Evolutionary conservation across 371 early-diverging fungal genomes (phyloP).

Genomic region (Mortierella sp.): DNA sequence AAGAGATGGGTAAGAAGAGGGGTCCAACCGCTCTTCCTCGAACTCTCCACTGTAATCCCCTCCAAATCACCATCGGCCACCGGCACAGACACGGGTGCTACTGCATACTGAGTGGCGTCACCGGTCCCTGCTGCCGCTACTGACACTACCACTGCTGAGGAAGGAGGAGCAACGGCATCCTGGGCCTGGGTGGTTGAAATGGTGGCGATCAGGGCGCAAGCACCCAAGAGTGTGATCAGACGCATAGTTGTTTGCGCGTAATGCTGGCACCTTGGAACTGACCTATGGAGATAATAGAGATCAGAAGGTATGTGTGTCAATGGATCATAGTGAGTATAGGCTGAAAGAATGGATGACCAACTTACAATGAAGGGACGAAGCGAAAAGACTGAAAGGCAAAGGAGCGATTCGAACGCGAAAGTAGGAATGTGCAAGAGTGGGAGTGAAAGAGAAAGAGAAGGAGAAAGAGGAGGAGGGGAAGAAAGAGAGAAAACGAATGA

Average conservation of each 20-base stretch:
- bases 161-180: constrained; percentile 3
- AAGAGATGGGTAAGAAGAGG: constrained; percentile 22
- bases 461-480: neutral
- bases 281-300: no score
- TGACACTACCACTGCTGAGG: neutral
- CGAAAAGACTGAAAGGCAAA: neutral
- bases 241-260: constrained; percentile 32
- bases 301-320: no score
- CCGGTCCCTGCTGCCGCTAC: no score
- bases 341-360: neutral
- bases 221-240: constrained; percentile 31
- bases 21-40: constrained; percentile 6
- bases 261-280: no score
- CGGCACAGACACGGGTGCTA: neutral
- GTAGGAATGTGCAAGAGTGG: no score
- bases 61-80: constrained; percentile 8
- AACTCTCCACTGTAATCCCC: constrained; percentile 1
- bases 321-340: neutral
- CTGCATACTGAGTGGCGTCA: no score
- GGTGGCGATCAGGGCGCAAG: constrained; percentile 30
- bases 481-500: constrained; percentile 1
- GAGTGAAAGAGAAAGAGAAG: neutral
- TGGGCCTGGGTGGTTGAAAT: constrained; percentile 21
- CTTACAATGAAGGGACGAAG: no score
- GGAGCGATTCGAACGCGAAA: no score